Base-by-base conservation (phyloP, 257 asterid species). In the Petrea volubilis region DNA sequence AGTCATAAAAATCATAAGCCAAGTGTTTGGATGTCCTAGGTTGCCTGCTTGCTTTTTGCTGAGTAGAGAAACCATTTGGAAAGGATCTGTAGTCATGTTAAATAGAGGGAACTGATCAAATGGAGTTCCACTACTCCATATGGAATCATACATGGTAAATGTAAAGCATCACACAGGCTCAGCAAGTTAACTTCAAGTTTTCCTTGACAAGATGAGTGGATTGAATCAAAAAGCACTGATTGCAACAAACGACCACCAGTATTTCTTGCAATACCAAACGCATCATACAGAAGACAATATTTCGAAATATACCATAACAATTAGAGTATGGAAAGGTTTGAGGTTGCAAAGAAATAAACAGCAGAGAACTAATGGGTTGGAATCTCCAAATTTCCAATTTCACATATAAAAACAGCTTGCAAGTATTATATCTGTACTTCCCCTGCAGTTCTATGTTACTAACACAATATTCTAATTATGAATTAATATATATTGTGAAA, bases 1-100 rank as follows among this genome's bases (percentile, higher is more conserved):
- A 77, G 76, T 71, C 80, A 77, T 66, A 76, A 76, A 79, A 76
- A 60, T 83, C 80, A 62, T 67, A 67, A 67, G 77, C 77, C 62
- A 78, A 79, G 70, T 77, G 78, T 65, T 74, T 77, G 72, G 81
- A 63, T 46, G 84, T 62, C 41, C 66, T 38, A 52, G 80, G 65
- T 62, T 60, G 76, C 67, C 82, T 79, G 67, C 57, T 68, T 67
- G 79, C 77, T 75, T 80, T 83, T 65, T 68, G 64, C 20, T 79
- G 85, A 55, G 91, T 72, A 82, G 85, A 64, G 38, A 60, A 75
- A 71, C 86, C 82, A 68, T 79, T 74, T 64, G 76, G 75, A 60
- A 86, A 78, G 74, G 67, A 70, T 74, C 98, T 89, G 89, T 78
- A 74, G 76, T 65, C 78, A 77, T 59, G 74, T 57, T 62, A 76